Conservation (phyloP, 2,329 filamentous ascomycete species). For the Dactylellina sp. region DNA sequence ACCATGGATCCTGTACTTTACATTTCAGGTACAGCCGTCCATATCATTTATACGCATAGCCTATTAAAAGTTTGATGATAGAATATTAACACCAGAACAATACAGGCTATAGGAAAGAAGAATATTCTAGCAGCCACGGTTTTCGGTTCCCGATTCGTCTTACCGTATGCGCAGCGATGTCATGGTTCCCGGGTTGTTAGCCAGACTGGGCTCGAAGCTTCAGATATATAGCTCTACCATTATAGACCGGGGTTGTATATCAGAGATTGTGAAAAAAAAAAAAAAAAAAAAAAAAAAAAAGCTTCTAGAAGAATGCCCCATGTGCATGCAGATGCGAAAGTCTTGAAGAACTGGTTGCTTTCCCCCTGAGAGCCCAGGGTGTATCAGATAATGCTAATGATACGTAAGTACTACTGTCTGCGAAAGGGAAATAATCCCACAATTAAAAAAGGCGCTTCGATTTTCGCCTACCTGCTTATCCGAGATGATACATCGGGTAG, state of each 20-base stretch:
- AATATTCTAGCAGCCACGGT: background rate
- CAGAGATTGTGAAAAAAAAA: background rate
- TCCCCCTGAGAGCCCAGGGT: slow-evolving; percentile 22
- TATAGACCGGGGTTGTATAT: slow-evolving; percentile 39
- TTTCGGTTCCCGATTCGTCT: background rate
- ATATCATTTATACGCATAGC: background rate
- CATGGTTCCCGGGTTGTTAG: background rate
- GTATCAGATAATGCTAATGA: background rate
- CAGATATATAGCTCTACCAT: slow-evolving; percentile 49
- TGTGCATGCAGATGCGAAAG: slow-evolving; percentile 32
- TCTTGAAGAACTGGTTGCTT: background rate
- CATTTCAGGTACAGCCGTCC: background rate
- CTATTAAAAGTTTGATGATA: too few species aligned
- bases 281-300: slow-evolving; percentile 12
- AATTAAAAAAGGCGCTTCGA: slow-evolving; percentile 8
- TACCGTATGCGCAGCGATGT: slow-evolving; percentile 11
- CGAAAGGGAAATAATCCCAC: background rate
- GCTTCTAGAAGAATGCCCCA: slow-evolving; percentile 41
- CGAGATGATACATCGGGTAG: slow-evolving; percentile 5
- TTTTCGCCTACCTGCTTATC: slow-evolving; percentile 39
- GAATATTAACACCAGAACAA: too few species aligned
- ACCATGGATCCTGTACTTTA: too few species aligned
- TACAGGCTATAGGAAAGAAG: too few species aligned
- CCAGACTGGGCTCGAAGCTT: slow-evolving; percentile 14
- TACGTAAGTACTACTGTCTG: slow-evolving; percentile 22